A percentile compares a stretch with the other conserved stretches of the same genome.
phyloP scores from a whole-genome alignment of 75 land plant genomes.

The Pinus albicaulis region DNA sequence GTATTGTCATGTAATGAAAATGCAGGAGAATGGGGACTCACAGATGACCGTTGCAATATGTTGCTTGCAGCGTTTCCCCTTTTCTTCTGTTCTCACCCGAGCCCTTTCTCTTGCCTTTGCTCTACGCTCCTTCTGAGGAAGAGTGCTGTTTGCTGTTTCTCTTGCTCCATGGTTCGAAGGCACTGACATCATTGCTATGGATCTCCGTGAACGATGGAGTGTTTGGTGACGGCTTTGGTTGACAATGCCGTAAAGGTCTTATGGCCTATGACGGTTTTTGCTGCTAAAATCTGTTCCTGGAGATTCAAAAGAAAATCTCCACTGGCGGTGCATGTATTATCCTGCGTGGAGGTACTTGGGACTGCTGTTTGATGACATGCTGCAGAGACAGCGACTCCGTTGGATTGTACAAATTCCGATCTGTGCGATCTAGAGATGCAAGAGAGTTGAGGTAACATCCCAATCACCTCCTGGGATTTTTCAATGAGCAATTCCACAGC shows the following conservation, averaged over 20 bases:
- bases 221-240: neutral
- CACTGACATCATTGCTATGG: neutral
- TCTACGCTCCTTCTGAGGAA: slow-evolving; percentile 3
- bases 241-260: too few relatives aligned
- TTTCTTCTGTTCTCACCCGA: neutral
- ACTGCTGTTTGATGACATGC: too few relatives aligned
- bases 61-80: neutral
- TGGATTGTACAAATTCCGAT: too few relatives aligned
- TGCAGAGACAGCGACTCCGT: too few relatives aligned
- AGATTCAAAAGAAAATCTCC: too few relatives aligned
- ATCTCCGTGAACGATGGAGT: neutral
- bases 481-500: slow-evolving; percentile 23
- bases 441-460: slow-evolving; percentile 11
- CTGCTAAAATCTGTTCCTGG: too few relatives aligned
- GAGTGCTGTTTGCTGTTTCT: neutral
- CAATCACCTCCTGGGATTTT: slow-evolving; percentile 9
- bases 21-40: neutral
- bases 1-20: neutral
- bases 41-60: neutral
- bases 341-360: too few relatives aligned
- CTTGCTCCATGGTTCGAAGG: neutral
- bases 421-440: neutral
- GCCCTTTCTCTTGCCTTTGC: slow-evolving; percentile 6
- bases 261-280: too few relatives aligned
- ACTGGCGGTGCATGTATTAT: too few relatives aligned